Base-by-base conservation (phyloP, 2,329 filamentous ascomycete genomes). In the Erysiphe pulchra region DNA sequence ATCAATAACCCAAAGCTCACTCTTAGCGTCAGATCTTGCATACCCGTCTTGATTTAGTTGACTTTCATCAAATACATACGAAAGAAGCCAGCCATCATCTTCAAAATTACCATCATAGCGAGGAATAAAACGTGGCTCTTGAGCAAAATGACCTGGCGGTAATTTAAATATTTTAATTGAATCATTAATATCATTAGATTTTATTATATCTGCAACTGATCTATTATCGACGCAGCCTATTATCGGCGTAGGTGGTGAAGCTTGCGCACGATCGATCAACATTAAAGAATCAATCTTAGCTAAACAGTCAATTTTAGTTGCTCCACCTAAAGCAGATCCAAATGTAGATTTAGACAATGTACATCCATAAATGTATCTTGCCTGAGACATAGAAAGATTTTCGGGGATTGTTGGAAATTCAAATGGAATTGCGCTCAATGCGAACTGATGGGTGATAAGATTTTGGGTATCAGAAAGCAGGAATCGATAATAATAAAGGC, bases 401-500 rank as follows among this genome's bases (percentile, higher is more conserved):
- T 71, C 65, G 0, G 68, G 65, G 0, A 79, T 59, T 0, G 71
- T 70, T 0, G 77, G 77, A 45, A 81, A 81, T 49, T 82, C 77
- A 47, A 81, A 76, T 0, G 75, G 69, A 38, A 81, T 71, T 1
- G 71, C 65, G 0, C 72, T 68, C 1, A 82, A 61, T 0, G 73
- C 74, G 62, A 75, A 80, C 51, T 81, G 73, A 42, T 76, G 65
- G 0, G 62, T 64, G 38, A 80, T 77, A 0, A 28, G 46, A 31
- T 57, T 55, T 2, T 53, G 52, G 0, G 53, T 42, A 3, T 55
- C 48, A 0, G 54, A 46, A 1, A 78, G 57, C 1, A 63, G 60
- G 53, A 81, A 80, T 34, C 65, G 64, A 54, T 79, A 80, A 54
- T 80, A 80, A 57, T 80, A 81, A 0, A 82, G 62, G 5, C 76